Conservation (phyloP, 2,329 filamentous ascomycete species). For the Aspergillus japonicus region DNA sequence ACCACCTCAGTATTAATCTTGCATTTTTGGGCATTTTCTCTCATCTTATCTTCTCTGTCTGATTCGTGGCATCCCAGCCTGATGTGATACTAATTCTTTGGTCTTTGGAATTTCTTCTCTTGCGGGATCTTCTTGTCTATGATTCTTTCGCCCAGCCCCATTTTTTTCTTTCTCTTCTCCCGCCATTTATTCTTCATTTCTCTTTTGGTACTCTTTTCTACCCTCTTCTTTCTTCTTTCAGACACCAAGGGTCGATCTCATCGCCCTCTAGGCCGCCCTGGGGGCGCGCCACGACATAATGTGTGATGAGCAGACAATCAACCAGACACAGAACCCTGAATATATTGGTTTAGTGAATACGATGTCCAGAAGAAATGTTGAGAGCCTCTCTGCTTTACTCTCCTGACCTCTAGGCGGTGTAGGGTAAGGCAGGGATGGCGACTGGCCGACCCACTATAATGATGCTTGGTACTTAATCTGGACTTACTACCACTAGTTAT, state of each 20-base stretch:
- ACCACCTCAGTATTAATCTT: neutral
- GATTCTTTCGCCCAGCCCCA: constrained; percentile 7
- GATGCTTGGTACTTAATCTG: neutral
- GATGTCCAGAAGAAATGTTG: constrained; percentile 6
- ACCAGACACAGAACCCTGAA: constrained; percentile 18
- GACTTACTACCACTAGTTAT: neutral
- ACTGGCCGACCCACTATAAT: constrained; percentile 1
- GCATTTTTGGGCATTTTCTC: constrained; percentile 4
- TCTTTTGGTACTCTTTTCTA: constrained; percentile 3
- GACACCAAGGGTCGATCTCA: constrained; percentile 9
- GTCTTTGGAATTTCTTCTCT: neutral
- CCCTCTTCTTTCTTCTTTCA: constrained; percentile 10
- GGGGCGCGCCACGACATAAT: constrained; percentile 23
- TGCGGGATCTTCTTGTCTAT: neutral
- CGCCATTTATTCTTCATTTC: constrained; percentile 9
- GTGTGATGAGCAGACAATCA: constrained; percentile 21
- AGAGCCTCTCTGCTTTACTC: neutral
- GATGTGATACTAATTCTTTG: constrained; percentile 8
- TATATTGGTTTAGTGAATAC: constrained; percentile 19
- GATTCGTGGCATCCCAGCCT: constrained; percentile 1
- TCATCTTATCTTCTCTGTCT: constrained; percentile 12
- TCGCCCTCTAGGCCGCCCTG: constrained; percentile 10
- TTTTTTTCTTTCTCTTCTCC: constrained; percentile 14
- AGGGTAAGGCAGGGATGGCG: neutral
- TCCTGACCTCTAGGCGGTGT: neutral